phyloP scores from a whole-genome alignment of 257 asterid species.

The Echites panduratus region DNA sequence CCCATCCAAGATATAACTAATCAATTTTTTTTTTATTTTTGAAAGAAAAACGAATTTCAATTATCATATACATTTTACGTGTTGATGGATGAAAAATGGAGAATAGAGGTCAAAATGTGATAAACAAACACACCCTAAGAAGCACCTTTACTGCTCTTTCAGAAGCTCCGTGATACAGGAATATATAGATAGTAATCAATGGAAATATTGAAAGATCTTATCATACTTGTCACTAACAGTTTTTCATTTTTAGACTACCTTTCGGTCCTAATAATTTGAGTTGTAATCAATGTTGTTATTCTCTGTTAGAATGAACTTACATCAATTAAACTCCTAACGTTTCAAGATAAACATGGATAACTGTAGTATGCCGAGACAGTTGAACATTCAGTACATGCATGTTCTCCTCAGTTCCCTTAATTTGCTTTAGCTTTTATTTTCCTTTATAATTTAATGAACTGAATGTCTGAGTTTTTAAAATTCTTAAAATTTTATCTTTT shows the following conservation, averaged over 20 bases:
- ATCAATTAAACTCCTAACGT: not conserved
- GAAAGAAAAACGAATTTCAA: no score
- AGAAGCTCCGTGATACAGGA: not conserved
- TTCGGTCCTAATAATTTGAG: not conserved
- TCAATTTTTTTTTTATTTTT: no score
- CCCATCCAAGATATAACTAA: no score
- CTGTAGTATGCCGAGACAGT: not conserved
- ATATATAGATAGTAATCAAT: not conserved
- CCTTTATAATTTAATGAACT: not conserved
- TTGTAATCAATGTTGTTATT: not conserved
- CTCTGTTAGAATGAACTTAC: not conserved
- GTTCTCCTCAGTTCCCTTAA: not conserved
- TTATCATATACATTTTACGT: no score
- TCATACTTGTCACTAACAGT: not conserved
- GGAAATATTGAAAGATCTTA: not conserved
- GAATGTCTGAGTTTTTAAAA: not conserved
- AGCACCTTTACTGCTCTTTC: not conserved
- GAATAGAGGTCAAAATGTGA: no score
- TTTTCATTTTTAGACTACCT: not conserved
- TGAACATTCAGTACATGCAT: not conserved
- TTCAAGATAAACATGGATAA: not conserved
- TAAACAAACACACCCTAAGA: no score
- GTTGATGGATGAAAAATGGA: no score
- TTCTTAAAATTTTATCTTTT: not conserved
- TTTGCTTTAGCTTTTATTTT: not conserved